Base-by-base conservation (phyloP, 176 grass and related monocot genomes). In the Pontederia crassipes region DNA sequence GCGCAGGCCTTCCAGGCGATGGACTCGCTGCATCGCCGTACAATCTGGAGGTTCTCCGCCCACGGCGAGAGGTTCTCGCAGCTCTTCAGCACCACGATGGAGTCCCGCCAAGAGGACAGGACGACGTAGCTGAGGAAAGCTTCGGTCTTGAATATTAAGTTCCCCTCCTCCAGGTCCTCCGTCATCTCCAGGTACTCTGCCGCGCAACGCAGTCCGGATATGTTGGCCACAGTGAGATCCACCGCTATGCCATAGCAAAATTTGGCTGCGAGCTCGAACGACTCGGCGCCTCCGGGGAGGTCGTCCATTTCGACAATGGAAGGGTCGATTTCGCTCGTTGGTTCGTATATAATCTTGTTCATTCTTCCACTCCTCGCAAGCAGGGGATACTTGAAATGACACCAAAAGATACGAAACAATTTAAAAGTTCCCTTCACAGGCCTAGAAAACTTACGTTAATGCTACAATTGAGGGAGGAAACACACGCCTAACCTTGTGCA, bases 161-260 rank as follows among this genome's bases (percentile, higher is more conserved):
- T 98, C 5, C 93, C 93, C 68, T 98, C 93, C 71, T 92, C 93
- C 79, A 98, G 68, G 59, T 98, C 93, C 81, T 98, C 93, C 16
- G 87, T 98, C 93, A 98, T 98, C 61, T 98, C 93, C 64, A 98
- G 73, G 79, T 89, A 98, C 74, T 98, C 87, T 8, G 93, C 93
- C 4, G 93, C 79, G 49, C 88, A 92, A 11, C 87, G 87, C 20
- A 98, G 93, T 0, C 87, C 87, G 26, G 93, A 91, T 79, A 98
- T 98, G 84, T 89, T 98, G 29, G 64, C 29, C 49, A 84, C 84
- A 40, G 84, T 89, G 46, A 98, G 84, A 80, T 98, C 93, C 2
- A 98, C 93, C 6, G 93, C 87, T 54, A 98, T 88, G 35, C 84
- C 93, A 61, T 98, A 98, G 81, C 93, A 86, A 79, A 98, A 98